phyloP scores from a whole-genome alignment of 805 yeast species.

The Candida corydali region DNA sequence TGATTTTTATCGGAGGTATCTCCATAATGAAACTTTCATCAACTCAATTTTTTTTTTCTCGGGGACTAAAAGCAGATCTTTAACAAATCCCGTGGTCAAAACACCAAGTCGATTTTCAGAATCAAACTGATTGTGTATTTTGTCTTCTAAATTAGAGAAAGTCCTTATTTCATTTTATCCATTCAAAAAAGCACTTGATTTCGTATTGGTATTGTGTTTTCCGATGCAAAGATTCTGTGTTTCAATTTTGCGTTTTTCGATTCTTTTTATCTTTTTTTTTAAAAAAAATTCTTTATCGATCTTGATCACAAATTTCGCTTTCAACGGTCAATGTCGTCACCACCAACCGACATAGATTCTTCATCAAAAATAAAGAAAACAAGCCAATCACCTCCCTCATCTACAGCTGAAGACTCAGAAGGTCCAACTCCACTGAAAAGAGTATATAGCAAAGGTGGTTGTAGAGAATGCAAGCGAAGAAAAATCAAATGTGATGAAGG shows the following conservation, averaged over 20 bases:
- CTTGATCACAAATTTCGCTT: not conserved
- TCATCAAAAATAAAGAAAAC: not conserved
- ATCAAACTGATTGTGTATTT: too few relatives aligned
- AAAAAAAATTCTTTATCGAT: not conserved
- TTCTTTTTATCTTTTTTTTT: slow-evolving; percentile 1
- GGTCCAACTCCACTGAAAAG: slow-evolving; percentile 6
- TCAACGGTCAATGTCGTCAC: not conserved
- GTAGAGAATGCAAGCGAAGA: slow-evolving; percentile 39
- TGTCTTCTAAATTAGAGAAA: too few relatives aligned
- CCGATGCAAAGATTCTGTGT: not conserved
- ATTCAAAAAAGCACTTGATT: too few relatives aligned
- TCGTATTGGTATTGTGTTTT: too few relatives aligned
- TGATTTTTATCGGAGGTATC: too few relatives aligned
- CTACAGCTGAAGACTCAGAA: not conserved
- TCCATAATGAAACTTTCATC: too few relatives aligned
- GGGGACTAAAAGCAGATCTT: too few relatives aligned
- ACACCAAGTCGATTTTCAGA: too few relatives aligned
- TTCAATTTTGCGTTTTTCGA: slow-evolving; percentile 1
- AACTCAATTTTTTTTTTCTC: too few relatives aligned
- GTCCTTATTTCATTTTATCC: too few relatives aligned
- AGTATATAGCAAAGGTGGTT: slow-evolving; percentile 33
- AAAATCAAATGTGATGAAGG: slow-evolving; percentile 42
- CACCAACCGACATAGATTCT: not conserved
- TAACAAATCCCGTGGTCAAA: too few relatives aligned
- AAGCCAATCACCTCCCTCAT: not conserved